Conservation (phyloP, 1,139 yeast species). For the Scheffersomyces illinoinensis region DNA sequence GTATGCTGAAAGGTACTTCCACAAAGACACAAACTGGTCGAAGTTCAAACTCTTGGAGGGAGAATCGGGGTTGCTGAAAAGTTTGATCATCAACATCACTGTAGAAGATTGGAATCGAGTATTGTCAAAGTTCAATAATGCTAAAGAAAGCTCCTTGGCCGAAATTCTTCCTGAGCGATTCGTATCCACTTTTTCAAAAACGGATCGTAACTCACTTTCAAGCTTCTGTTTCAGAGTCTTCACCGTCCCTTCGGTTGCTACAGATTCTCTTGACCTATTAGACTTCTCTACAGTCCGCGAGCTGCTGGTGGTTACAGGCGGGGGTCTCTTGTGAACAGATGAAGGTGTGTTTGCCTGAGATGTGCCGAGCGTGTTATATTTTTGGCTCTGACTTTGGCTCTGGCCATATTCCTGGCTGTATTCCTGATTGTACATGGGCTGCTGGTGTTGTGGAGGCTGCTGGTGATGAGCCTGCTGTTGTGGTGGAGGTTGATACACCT, state of each 20-base stretch:
- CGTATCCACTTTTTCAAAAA: constrained; percentile 58
- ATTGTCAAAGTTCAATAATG: constrained; percentile 65
- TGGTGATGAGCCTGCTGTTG: constrained; percentile 11
- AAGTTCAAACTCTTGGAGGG: constrained; percentile 47
- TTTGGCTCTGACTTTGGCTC: constrained; percentile 1
- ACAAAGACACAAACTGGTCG: constrained; percentile 68
- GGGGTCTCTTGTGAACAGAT: constrained; percentile 15
- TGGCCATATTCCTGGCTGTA: background rate
- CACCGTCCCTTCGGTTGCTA: constrained; percentile 4
- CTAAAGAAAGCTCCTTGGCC: constrained; percentile 59
- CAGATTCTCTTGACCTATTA: constrained; percentile 1
- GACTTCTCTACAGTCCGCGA: constrained; percentile 4
- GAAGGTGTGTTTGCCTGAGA: background rate
- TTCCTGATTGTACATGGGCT: constrained; percentile 4
- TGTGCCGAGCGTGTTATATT: constrained; percentile 2
- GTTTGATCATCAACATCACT: constrained; percentile 61
- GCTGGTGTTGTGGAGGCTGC: constrained; percentile 11
- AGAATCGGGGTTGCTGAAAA: constrained; percentile 49
- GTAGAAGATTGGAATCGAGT: constrained; percentile 66
- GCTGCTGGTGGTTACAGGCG: constrained; percentile 7
- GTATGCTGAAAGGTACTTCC: constrained; percentile 76
- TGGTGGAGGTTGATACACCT: constrained; percentile 10
- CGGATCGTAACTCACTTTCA: constrained; percentile 51
- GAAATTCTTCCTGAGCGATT: constrained; percentile 58
- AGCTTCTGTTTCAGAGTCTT: constrained; percentile 33